Base-by-base conservation (phyloP, 2,329 filamentous ascomycete species). In the Alternaria postmessia region DNA sequence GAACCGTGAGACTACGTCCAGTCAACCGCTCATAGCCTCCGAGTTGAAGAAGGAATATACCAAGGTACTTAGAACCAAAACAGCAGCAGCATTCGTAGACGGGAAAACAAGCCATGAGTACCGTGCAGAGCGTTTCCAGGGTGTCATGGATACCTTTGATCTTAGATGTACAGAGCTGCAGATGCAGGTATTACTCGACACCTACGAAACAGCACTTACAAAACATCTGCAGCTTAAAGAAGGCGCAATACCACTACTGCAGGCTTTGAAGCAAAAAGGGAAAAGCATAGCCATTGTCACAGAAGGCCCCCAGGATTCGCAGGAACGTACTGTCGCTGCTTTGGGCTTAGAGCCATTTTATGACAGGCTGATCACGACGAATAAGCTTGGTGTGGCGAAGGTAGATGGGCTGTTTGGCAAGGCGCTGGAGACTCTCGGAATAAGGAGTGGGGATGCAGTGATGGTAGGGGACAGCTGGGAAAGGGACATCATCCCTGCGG, bases 291-390 rank as follows among this genome's bases (percentile, higher is more conserved):
- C 76, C 0, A 64, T 84, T 18, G 74, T 85, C 1, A 84, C 82
- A 0, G 82, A 85, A 63, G 82, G 82, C 0, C 83, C 81, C 0
- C 76, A 81, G 39, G 83, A 84, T 67, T 78, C 81, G 2, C 82
- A 85, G 54, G 74, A 81, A 61, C 79, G 81, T 67, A 82, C 82
- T 0, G 42, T 83, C 1, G 47, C 66, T 14, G 64, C 73, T n/a
- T 68, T 82, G 14, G 75, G 75, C 6, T 12, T 79, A 28, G 32
- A 20, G 39, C 39, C 57, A 0, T 73, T 68, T 34, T 52, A 78
- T 16, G 73, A 80, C 58, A 56, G 69, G 18, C 63, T 80, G 1
- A 67, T 73, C 3, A 79, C 77, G 2, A 77, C 76, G 0, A 80
- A 77, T 54, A 62, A 71, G 32, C 14, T 77, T 30, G 66, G 74